Base-by-base conservation (phyloP, 257 asterid genomes). In the Fraxinus cuspidata region DNA sequence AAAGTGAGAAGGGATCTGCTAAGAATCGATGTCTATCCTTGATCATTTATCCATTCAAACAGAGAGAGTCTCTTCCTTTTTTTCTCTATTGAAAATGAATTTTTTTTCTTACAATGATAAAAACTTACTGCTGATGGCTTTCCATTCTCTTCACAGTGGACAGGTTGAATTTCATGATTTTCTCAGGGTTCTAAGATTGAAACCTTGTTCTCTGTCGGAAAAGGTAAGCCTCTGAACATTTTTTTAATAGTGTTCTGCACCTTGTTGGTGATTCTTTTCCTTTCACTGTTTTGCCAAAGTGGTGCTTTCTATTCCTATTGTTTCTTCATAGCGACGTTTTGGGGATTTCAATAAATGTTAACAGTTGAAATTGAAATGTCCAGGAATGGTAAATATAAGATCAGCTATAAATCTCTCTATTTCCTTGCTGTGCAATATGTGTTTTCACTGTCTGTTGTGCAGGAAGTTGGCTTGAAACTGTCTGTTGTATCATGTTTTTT, bases 191-290 rank as follows among this genome's bases (percentile, higher is more conserved):
- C 81, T 90, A 72, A 87, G 88, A 78, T 84, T 96, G 85, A 96
- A 96, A 81, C 89, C 87, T 73, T 92, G 97, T 84, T 81, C 84
- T 64, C 75, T 90, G 79, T 85, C 97, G 58, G 92, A 89, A 70
- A 92, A 89, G 97, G 98, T 92, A 28, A 71, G 83, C 72, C 51
- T 23, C 74, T 66, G 18, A 44, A 27, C 31, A 10, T 40, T 34
- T 19, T 53, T 23, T 42, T 12, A 10, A 27, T 56, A 66, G 53
- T 79, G 31, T 8, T 35, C 80, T 44, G n/a, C 51, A 42, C 53
- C 78, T 74, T 58, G 21, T 47, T 76, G 32, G 71, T 35, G 38
- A 77, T 47, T 71, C 53, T 31, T 19, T 13, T 72, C 35, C 75
- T 65, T 34, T 77, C 28, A 32, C 56, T 51, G 27, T 49, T 12